Percentiles rank a stretch among this genome's conserved stretches.
Conservation (phyloP, 768 basidiomycete species). For the Obba rivulosa region DNA sequence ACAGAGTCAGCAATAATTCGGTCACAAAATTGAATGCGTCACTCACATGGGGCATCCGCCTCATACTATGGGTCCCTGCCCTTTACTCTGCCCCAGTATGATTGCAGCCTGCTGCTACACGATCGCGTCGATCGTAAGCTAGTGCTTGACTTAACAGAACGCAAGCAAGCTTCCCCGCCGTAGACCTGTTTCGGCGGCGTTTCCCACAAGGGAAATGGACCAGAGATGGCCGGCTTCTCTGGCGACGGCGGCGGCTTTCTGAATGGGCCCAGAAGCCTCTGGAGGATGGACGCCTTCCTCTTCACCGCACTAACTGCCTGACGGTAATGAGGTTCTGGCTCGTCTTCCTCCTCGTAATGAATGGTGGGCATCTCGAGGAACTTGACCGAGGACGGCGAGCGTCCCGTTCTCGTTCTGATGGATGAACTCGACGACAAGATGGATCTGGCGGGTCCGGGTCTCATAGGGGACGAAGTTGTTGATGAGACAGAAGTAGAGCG, state of each 20-base stretch:
- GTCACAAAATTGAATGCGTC: background rate
- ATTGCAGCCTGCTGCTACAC: conserved; percentile 25
- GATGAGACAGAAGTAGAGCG: conserved; percentile 34
- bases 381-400: conserved; percentile 51
- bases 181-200: conserved; percentile 10
- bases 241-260: conserved; percentile 20
- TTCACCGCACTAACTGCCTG: conserved; percentile 1
- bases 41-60: too few species aligned
- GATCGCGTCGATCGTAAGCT: conserved; percentile 24
- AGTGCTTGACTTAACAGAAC: conserved; percentile 20
- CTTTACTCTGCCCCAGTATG: conserved; percentile 18
- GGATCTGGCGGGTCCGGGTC: conserved; percentile 43
- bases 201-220: conserved; percentile 28
- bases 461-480: conserved; percentile 18
- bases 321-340: conserved; percentile 4
- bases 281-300: conserved; percentile 3
- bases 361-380: conserved; percentile 64
- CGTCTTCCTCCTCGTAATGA: conserved; percentile 37
- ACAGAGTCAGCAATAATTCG: background rate
- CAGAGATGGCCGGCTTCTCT: conserved; percentile 26
- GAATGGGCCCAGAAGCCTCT: conserved; percentile 7
- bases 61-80: conserved; percentile 10
- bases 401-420: conserved; percentile 33
- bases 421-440: conserved; percentile 49
- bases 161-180: conserved; percentile 11